A percentile compares a stretch with the other conserved stretches of the same genome.
These are phyloP conservation scores for Escallonia herrerae DNA, from an alignment of 129 eudicot species.

Conservation along the genomic window DNA sequence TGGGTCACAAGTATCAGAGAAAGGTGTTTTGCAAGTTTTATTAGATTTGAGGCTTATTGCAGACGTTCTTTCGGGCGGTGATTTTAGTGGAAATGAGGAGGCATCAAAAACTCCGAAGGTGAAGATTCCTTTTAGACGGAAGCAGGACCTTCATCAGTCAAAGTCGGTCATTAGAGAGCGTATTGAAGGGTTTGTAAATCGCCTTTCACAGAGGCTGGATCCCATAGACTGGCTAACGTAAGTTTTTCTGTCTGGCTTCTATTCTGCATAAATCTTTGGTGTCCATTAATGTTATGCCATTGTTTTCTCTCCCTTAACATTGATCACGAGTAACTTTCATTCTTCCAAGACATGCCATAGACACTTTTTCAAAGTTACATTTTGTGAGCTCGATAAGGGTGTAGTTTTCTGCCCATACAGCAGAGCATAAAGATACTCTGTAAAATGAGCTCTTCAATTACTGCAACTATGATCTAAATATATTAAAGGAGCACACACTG, in stretches of 20 bases:
- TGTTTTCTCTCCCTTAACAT: too few relatives aligned
- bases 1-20: slow-evolving; percentile 63
- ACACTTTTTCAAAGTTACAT: too few relatives aligned
- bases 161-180: slow-evolving; percentile 57
- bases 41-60: slow-evolving; percentile 84
- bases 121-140: slow-evolving; percentile 55
- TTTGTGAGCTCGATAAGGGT: too few relatives aligned
- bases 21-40: slow-evolving; percentile 77
- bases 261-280: background rate
- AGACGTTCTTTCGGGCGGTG: slow-evolving; percentile 76
- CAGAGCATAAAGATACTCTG: too few relatives aligned
- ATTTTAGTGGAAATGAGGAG: slow-evolving; percentile 40
- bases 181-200: slow-evolving; percentile 45
- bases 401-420: too few relatives aligned
- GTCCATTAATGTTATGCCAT: background rate
- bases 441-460: too few relatives aligned
- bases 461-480: too few relatives aligned
- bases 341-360: too few relatives aligned
- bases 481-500: too few relatives aligned
- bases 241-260: slow-evolving; percentile 16
- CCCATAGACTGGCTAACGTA: slow-evolving; percentile 99
- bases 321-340: too few relatives aligned
- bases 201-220: slow-evolving; percentile 76
- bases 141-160: slow-evolving; percentile 47
- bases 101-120: slow-evolving; percentile 33